Base-by-base conservation (phyloP, 495 filamentous ascomycete species). In the Podospora didyma region DNA sequence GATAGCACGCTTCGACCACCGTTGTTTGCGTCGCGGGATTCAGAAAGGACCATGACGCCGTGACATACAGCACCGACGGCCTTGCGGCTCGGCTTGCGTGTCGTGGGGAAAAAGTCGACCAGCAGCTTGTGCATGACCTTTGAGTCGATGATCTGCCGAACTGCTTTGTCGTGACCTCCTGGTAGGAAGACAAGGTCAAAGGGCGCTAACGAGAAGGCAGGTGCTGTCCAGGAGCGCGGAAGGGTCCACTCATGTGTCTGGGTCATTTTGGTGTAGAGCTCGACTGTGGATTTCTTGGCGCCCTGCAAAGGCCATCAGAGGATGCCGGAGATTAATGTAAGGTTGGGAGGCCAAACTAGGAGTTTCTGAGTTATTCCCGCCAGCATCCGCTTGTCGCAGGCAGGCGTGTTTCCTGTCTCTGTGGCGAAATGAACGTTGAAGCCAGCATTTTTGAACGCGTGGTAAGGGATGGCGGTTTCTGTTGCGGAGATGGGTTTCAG, bases 391-490 rank as follows among this genome's bases (percentile, higher is more conserved):
- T 69, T 66, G 65, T 82, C 80, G 64, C 80, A 82, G 58, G 62
- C 66, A 9, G 80, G 73, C 23, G 66, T 53, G 20, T 74, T 72
- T 23, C 79, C 79, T 28, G 57, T 75, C 65, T 82, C 77, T 28
- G 80, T 82, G 26, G 78, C 77, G 46, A 82, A 79, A 0, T 71
- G 56, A 46, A 81, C 68, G 20, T 76, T 67, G 56, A 81, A 83
- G 26, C 73, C 73, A 12, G 76, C 77, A 31, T 73, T 66, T 61
- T 80, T 81, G 65, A 82, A 81, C 24, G 72, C 69, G 10, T 60
- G 57, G 50, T 75, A 82, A n/a, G 80, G 76, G 7, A 80, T 62
- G 7, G 75, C 75, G 19, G 78, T 80, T 65, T 82, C 80, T 81
- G 35, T 42, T 1, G 7, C 12, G 14, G 5, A 14, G 39, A 14